Evolutionary conservation across 2,329 filamentous ascomycete species (phyloP), one percentile per base, ranked within the genome.

Genomic region (Arthrobotrys sinensis): DNA sequence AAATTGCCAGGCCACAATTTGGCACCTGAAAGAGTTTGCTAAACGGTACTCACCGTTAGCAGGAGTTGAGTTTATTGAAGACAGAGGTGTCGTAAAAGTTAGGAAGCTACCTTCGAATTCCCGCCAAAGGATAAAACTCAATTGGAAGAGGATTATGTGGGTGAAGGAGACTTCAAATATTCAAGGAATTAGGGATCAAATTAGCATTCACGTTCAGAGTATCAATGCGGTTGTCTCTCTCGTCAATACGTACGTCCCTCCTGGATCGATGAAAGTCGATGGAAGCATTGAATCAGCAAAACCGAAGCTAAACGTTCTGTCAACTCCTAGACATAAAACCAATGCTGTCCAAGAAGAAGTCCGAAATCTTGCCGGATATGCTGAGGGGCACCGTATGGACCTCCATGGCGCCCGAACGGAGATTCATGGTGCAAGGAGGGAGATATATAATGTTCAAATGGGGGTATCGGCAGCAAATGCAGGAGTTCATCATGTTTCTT

Each of bases 191-290:
- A 71, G 75, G 62, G 75, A 78, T 45, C 75, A 72, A 38, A 78
- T 78, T 36, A 78, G 75, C 62, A 78, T 78, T 38, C 75, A 78
- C 48, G 75, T 78, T 40, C 75, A 78, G 36, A 78, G 75, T 40
- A 78, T 78, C 62, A 78, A 55, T 32, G 75, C 75, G 12, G 75
- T 78, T 24, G 75, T 78, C 14, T 71, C 75, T 16, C 66, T 78
- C 63, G 75, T 78, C 32, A 78, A 78, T 72, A 72, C 75, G 75
- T 78, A 78, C 45, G 75, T 78, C 11, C 52, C 24, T 38, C 34
- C 55, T 32, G 55, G 36, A 60, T 60, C 36, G 36, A 57, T 57
- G 32, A n/a, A 45, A 21, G 14, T n/a, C 34, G 16, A n/a, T 57
- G 52, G 52, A 38, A 21, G 16, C 52, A 57, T 38, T 28, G 36